phyloP scores from a whole-genome alignment of 106 monocot genomes.

The Vanilla planifolia region DNA sequence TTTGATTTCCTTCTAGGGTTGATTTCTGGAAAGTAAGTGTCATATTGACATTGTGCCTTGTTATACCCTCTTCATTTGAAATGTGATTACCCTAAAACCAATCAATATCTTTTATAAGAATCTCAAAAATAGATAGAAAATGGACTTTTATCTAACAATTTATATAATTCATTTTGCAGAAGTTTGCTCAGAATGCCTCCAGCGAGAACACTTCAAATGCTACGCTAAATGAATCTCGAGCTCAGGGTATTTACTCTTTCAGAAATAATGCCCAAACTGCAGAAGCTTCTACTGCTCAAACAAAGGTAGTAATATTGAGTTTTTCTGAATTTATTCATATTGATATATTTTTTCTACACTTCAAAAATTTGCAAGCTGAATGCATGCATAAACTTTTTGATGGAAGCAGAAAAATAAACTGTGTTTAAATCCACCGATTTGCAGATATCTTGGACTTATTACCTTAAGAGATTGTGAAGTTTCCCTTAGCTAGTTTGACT shows the following conservation, averaged over 20 bases:
- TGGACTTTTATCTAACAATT: not conserved
- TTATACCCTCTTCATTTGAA: too few species aligned
- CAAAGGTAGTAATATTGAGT: not conserved
- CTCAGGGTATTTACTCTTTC: slow-evolving; percentile 3
- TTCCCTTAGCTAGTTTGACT: too few species aligned
- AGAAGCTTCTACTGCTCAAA: slow-evolving; percentile 8
- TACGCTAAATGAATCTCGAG: slow-evolving; percentile 3
- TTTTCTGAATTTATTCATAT: too few species aligned
- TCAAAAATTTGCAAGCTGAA: too few species aligned
- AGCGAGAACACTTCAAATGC: slow-evolving; percentile 20
- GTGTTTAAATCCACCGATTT: too few species aligned
- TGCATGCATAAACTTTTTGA: too few species aligned
- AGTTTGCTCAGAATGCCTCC: slow-evolving; percentile 33
- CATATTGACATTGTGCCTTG: not conserved
- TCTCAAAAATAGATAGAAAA: not conserved
- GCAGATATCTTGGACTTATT: too few species aligned
- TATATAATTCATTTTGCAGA: slow-evolving; percentile 24
- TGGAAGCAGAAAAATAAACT: too few species aligned
- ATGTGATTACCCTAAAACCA: not conserved
- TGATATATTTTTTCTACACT: too few species aligned
- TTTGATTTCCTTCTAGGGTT: not conserved
- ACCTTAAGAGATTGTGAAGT: too few species aligned
- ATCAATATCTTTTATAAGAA: not conserved
- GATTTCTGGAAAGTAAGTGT: not conserved
- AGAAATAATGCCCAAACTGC: slow-evolving; percentile 11